These are phyloP conservation scores for Termitomyces sp. DNA, from an alignment of 768 basidiomycete genomes.

Conservation along the genomic window DNA sequence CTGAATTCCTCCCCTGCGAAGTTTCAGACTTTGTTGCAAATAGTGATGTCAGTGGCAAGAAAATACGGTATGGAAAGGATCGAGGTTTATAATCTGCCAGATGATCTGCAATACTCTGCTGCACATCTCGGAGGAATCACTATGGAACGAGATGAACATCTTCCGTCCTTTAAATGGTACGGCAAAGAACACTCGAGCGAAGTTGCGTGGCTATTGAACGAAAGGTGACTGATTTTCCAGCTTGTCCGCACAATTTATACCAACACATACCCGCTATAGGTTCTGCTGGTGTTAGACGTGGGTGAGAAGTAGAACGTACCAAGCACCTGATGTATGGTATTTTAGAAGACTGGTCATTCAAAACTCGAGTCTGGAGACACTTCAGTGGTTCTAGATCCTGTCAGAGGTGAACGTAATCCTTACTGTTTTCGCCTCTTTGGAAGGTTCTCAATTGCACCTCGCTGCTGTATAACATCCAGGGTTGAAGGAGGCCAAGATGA, in stretches of 20 bases:
- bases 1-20: conserved; percentile 22
- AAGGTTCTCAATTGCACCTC: too few species aligned
- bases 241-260: not conserved
- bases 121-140: conserved; percentile 25
- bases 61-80: conserved; percentile 28
- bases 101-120: conserved; percentile 22
- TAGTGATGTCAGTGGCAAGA: conserved; percentile 28
- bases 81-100: conserved; percentile 43
- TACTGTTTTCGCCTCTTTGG: too few species aligned
- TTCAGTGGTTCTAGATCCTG: too few species aligned
- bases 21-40: conserved; percentile 29
- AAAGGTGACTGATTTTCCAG: conserved; percentile 26
- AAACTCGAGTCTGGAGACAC: not conserved
- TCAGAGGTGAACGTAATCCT: too few species aligned
- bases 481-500: too few species aligned
- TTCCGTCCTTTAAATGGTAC: conserved; percentile 47
- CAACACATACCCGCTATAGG: not conserved
- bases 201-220: conserved; percentile 43
- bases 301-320: not conserved
- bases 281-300: not conserved
- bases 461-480: too few species aligned
- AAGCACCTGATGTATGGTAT: not conserved
- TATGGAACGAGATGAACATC: conserved; percentile 27
- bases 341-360: too few species aligned
- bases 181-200: conserved; percentile 26